A percentile compares a stretch with the other conserved stretches of the same genome.
Evolutionary conservation across 805 yeast species (phyloP).

Genomic region (Ogataea corticis): DNA sequence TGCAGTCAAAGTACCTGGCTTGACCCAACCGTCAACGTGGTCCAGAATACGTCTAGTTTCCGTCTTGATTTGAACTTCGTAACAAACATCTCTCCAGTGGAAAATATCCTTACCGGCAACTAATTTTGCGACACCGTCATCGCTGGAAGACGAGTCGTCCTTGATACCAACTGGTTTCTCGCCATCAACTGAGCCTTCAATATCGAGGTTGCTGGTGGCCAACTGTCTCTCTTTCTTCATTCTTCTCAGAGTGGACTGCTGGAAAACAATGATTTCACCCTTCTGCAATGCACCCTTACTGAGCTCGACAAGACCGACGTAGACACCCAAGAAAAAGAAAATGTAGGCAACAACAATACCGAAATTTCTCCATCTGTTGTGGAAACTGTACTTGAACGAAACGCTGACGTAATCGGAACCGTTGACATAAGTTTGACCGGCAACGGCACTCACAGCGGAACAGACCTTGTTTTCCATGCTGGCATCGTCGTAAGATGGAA

Average conservation of each 20-base stretch:
- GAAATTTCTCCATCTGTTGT: conserved; percentile 78
- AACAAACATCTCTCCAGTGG: conserved; percentile 77
- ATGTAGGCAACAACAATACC: conserved; percentile 64
- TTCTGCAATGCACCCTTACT: conserved; percentile 65
- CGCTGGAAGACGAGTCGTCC: conserved; percentile 25
- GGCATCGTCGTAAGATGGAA: conserved; percentile 43
- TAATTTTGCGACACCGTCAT: conserved; percentile 32
- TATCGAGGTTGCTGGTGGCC: conserved; percentile 26
- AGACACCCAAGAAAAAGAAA: conserved; percentile 53
- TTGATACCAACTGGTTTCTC: conserved; percentile 30
- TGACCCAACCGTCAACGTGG: conserved; percentile 79
- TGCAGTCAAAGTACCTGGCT: conserved; percentile 81
- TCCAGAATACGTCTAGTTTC: conserved; percentile 61
- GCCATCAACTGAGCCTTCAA: conserved; percentile 28
- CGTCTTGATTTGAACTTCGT: conserved; percentile 62
- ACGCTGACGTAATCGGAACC: conserved; percentile 59
- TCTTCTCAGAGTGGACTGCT: conserved; percentile 46
- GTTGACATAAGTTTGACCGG: conserved; percentile 52
- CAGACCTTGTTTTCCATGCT: conserved; percentile 28
- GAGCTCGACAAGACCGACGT: conserved; percentile 54
- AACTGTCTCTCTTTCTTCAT: conserved; percentile 41
- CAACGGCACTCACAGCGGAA: conserved; percentile 52
- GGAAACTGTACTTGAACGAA: conserved; percentile 50
- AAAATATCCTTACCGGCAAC: conserved; percentile 50
- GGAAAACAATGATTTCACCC: conserved; percentile 71